phyloP scores from a whole-genome alignment of 2,329 filamentous ascomycete species.

The Aspergillus hiratsukae region DNA sequence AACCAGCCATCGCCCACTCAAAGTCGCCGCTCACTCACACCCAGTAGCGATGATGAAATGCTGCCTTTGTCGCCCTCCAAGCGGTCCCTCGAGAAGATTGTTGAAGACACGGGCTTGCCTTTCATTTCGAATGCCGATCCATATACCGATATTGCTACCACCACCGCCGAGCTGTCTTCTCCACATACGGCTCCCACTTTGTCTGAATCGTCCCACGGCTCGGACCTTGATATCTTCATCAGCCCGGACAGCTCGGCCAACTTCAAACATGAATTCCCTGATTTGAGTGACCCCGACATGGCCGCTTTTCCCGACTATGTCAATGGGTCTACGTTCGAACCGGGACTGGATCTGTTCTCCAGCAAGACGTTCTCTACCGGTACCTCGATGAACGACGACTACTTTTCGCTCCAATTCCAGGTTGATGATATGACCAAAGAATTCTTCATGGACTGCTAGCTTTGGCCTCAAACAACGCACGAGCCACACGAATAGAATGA shows the following conservation, averaged over 20 bases:
- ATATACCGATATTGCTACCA: slow-evolving; percentile 26
- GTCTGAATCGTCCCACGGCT: slow-evolving; percentile 29
- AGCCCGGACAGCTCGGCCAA: slow-evolving; percentile 27
- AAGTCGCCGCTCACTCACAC: slow-evolving; percentile 35
- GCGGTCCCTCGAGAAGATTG: slow-evolving; percentile 25
- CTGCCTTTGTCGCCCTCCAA: slow-evolving; percentile 33
- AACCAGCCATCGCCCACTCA: slow-evolving; percentile 34
- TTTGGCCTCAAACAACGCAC: not conserved
- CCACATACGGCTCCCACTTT: slow-evolving; percentile 34
- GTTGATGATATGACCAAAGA: slow-evolving; percentile 25
- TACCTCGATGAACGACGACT: slow-evolving; percentile 27
- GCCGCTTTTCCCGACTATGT: slow-evolving; percentile 34
- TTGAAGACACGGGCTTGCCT: slow-evolving; percentile 27
- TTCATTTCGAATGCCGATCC: slow-evolving; percentile 24
- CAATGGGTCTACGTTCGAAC: slow-evolving; percentile 30
- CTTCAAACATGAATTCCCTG: slow-evolving; percentile 29
- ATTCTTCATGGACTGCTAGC: slow-evolving; percentile 19
- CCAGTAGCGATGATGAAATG: slow-evolving; percentile 35
- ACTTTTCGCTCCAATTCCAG: slow-evolving; percentile 36
- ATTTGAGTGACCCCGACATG: slow-evolving; percentile 26
- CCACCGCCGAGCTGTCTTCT: slow-evolving; percentile 32
- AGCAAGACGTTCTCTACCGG: slow-evolving; percentile 27
- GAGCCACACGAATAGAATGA: not conserved
- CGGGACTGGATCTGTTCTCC: slow-evolving; percentile 27
- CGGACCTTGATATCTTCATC: slow-evolving; percentile 41